phyloP scores from a whole-genome alignment of 2,329 filamentous ascomycete genomes.

The Verticillium longisporum region DNA sequence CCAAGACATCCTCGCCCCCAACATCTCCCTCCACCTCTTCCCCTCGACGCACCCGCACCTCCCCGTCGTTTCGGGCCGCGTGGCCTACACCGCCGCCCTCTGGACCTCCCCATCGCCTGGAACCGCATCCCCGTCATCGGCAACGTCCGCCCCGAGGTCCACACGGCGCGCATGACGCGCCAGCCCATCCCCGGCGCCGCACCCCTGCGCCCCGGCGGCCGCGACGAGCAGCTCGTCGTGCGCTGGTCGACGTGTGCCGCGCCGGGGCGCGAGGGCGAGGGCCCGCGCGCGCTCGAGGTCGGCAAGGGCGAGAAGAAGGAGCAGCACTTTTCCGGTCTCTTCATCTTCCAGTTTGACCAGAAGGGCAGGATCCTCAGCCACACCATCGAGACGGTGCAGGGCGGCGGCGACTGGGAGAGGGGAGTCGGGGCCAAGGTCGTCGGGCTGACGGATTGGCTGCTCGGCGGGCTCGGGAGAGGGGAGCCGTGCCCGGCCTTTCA shows the following conservation, averaged over 20 bases:
- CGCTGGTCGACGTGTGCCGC: conserved; percentile 68
- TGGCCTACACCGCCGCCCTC: conserved; percentile 81
- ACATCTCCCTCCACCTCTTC: conserved; percentile 65
- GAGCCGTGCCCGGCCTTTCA: conserved; percentile 15
- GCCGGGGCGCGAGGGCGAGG: not conserved
- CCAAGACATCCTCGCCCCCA: conserved; percentile 68
- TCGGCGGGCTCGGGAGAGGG: conserved; percentile 60
- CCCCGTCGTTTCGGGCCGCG: conserved; percentile 82
- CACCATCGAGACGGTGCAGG: conserved; percentile 89
- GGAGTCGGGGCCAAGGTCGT: conserved; percentile 78
- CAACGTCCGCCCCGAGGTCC: conserved; percentile 79
- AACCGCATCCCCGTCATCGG: conserved; percentile 85
- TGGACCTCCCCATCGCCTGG: conserved; percentile 98
- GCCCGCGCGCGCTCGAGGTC: not conserved
- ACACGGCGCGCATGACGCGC: conserved; percentile 81
- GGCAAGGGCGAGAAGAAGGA: conserved; percentile 39
- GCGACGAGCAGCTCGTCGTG: conserved; percentile 78
- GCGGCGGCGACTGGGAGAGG: conserved; percentile 74
- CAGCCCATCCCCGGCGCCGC: conserved; percentile 39
- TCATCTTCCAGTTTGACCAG: conserved; percentile 91
- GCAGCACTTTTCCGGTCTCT: conserved; percentile 82
- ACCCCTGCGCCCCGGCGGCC: conserved; percentile 43
- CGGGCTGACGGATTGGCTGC: conserved; percentile 87
- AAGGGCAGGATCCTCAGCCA: conserved; percentile 79
- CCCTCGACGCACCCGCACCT: conserved; percentile 79